phyloP scores from a whole-genome alignment of 805 yeast species.

The Phaffomyces opuntiae region DNA sequence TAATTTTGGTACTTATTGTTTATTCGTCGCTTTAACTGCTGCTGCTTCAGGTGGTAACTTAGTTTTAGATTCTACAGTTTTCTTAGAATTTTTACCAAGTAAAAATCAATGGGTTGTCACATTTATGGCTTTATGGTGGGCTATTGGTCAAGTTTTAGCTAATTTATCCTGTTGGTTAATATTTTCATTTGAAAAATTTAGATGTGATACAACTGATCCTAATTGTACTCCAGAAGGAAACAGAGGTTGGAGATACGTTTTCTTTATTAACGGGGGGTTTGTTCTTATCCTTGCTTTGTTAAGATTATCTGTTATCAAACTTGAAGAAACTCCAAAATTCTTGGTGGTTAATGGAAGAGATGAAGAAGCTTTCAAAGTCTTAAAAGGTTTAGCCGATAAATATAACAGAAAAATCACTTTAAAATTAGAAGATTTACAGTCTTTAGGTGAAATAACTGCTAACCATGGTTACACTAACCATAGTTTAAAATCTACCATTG shows the following conservation, averaged over 20 bases:
- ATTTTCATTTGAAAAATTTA: slow-evolving; percentile 32
- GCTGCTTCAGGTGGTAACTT: slow-evolving; percentile 48
- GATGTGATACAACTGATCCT: slow-evolving; percentile 36
- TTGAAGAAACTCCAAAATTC: background rate
- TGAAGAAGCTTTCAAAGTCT: background rate
- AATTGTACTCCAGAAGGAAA: slow-evolving; percentile 30
- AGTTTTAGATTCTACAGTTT: slow-evolving; percentile 42
- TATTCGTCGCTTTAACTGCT: slow-evolving; percentile 37
- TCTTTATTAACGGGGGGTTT: background rate
- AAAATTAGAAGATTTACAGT: slow-evolving; percentile 36
- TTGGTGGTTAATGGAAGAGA: background rate
- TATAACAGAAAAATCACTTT: slow-evolving; percentile 17
- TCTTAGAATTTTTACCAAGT: slow-evolving; percentile 41
- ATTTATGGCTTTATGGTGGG: slow-evolving; percentile 49
- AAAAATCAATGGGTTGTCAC: slow-evolving; percentile 43
- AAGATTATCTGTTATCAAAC: background rate
- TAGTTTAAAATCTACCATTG: slow-evolving; percentile 22
- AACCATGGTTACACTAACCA: slow-evolving; percentile 22
- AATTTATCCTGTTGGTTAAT: slow-evolving; percentile 44
- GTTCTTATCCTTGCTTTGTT: background rate
- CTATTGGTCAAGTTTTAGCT: slow-evolving; percentile 47
- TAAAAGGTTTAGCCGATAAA: background rate
- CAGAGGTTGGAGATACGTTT: background rate
- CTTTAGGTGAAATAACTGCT: slow-evolving; percentile 34
- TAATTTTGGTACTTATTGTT: slow-evolving; percentile 39